A percentile compares a stretch with the other conserved stretches of the same genome.
Evolutionary conservation across 1,284 basidiomycete species (phyloP).

Genomic region (Moesziomyces globuligerus): DNA sequence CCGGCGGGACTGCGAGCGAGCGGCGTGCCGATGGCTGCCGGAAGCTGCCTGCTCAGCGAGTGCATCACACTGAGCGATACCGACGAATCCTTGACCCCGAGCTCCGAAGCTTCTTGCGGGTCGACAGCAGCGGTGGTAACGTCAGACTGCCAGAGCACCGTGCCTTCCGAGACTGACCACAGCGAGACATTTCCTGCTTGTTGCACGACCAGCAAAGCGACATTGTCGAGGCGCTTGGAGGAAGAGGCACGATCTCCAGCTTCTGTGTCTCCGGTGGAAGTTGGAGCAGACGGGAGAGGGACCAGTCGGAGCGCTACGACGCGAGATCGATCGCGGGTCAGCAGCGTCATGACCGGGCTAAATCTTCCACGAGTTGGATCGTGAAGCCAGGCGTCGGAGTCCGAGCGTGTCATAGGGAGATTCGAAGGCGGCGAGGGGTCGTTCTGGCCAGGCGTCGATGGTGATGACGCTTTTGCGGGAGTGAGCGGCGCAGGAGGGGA

Average conservation of each 20-base stretch:
- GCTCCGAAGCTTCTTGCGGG: constrained; percentile 6
- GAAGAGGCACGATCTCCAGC: neutral
- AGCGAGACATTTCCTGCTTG: constrained; percentile 36
- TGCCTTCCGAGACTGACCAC: constrained; percentile 42
- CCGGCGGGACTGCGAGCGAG: constrained; percentile 34
- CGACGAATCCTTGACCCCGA: constrained; percentile 4
- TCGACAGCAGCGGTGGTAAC: constrained; percentile 14
- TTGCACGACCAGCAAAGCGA: constrained; percentile 31
- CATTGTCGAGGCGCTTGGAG: constrained; percentile 2
- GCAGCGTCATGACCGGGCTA: constrained; percentile 21
- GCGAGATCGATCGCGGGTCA: constrained; percentile 31
- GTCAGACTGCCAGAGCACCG: constrained; percentile 32
- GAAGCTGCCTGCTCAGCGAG: constrained; percentile 30
- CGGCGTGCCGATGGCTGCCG: constrained; percentile 31
- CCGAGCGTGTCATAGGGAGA: constrained; percentile 1
- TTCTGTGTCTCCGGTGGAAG: neutral
- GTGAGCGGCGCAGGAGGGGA: neutral
- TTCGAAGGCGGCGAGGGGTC: neutral
- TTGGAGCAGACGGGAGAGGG: neutral
- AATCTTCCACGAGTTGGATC: constrained; percentile 29
- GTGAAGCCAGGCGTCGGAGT: constrained; percentile 27
- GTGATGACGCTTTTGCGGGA: neutral
- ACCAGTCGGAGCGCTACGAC: constrained; percentile 38
- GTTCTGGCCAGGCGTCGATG: neutral
- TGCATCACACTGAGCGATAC: constrained; percentile 29